Evolutionary conservation across 805 yeast genomes (phyloP).

Genomic region (Metschnikowia amazonensis): DNA sequence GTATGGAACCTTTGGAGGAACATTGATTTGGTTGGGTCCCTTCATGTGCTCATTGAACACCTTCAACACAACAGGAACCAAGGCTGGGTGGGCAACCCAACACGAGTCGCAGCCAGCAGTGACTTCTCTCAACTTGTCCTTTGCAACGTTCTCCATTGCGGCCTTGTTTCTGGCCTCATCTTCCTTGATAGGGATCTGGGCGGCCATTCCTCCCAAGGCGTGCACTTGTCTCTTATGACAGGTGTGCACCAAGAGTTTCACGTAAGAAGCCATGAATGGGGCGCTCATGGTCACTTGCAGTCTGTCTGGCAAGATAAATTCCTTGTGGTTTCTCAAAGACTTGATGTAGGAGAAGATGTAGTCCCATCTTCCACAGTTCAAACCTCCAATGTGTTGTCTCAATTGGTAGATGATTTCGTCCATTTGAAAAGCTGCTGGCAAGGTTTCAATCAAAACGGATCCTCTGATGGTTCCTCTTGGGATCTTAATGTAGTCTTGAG

Average conservation of each 20-base stretch:
- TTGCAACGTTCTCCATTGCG: conserved; percentile 70
- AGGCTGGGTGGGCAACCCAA: conserved; percentile 87
- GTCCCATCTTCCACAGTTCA: conserved; percentile 90
- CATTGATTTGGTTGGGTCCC: conserved; percentile 73
- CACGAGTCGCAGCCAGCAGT: conserved; percentile 82
- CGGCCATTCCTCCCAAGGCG: conserved; percentile 92
- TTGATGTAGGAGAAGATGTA: conserved; percentile 79
- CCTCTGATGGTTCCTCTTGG: conserved; percentile 79
- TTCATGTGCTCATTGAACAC: conserved; percentile 76
- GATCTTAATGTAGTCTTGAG: conserved; percentile 67
- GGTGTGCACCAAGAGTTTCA: conserved; percentile 64
- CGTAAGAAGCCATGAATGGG: conserved; percentile 78
- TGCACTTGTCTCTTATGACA: conserved; percentile 79
- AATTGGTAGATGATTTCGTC: conserved; percentile 78
- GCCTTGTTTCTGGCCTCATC: conserved; percentile 58
- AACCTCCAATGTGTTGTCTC: conserved; percentile 72
- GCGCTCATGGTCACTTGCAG: conserved; percentile 76
- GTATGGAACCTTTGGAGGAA: conserved; percentile 44
- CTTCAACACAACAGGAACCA: conserved; percentile 66
- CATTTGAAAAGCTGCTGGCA: conserved; percentile 85
- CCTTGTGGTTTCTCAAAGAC: conserved; percentile 63
- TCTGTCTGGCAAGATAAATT: conserved; percentile 72
- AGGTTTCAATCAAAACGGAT: conserved; percentile 76
- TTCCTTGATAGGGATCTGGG: conserved; percentile 75
- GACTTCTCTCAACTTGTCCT: conserved; percentile 75